Base-by-base conservation (phyloP, 371 early-diverging fungal species). In the Saksenaea oblongispora region DNA sequence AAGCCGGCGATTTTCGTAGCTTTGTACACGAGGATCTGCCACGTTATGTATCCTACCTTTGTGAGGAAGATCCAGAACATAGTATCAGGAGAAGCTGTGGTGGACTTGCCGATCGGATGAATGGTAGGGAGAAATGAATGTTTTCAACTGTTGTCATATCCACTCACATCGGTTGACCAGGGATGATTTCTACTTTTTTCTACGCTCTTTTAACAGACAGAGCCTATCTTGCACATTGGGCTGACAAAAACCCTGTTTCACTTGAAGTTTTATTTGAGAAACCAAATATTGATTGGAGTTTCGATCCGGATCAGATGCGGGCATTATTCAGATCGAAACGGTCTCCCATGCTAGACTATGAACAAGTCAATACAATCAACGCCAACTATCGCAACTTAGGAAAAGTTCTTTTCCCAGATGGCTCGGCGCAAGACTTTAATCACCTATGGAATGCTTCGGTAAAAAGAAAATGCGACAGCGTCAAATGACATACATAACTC, bases 161-260 rank as follows among this genome's bases (percentile, higher is more conserved):
- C n/a, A 39, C 28, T 44, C 41, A 59, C 51, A 9, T 1, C 54
- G 15, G n/a, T 27, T 62, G 17, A 51, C 13, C 61, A 80, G 82
- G 82, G 42, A 82, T 82, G 77, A 70, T 82, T 15, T 82, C 82
- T 31, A 78, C 79, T 13, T 76, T 82, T 56, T 82, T 82, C 57
- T 76, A 72, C 58, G 78, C 78, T 11, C 55, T 82, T n/a, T 37
- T 82, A 14, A 78, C 82, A 0, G 74, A 76, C 41, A 64, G 82
- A 34, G 74, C 74, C 3, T 82, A 78, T 28, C 60, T 78, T 11
- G 56, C 75, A 11, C 61, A 78, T 28, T 82, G 82, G 82, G 64
- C 62, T 27, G 67, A 65, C 5, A 58, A 59, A 14, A 75, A 80
- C 47, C 82, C 82, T 15, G 58, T 75, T 15, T 69, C 75, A 14